Base-by-base conservation (phyloP, 805 yeast genomes). In the Starmerella floris region DNA sequence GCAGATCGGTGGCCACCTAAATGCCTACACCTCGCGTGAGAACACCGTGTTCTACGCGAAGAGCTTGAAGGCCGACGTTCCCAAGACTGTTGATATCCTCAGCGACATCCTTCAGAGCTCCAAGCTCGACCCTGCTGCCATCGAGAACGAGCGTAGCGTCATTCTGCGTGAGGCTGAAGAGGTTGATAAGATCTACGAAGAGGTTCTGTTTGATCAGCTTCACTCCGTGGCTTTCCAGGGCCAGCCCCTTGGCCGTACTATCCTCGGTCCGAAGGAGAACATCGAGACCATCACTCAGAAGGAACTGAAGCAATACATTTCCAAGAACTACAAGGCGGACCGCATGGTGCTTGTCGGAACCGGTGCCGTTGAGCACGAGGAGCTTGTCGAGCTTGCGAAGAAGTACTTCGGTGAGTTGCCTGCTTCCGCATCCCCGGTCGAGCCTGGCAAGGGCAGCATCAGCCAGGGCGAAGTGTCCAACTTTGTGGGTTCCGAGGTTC, bases 1-100 rank as follows among this genome's bases (percentile, higher is more conserved):
- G 63, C 81, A 91, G 66, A 74, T 87, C 56, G 99, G 99, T 3
- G 84, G 95, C 22, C 98, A 91, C 64, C 73, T 91, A 56, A 91
- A 93, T 60, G 98, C 98, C n/a, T 91, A 91, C 67, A 91, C 98
- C 2, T 84, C 95, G 19, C 75, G 99, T 57, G 99, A 91, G 59
- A 87, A 85, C 63, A 91, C 99, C 1, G 98, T 88, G 8, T 91
- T 87, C 62, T 91, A 85, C 62, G 94, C 97, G 38, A 85, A 84
- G 62, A 74, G 96, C 25, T 67, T 87, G 44, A 72, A 76, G 52
- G 70, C 70, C 27, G 95, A 93, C 57, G 77, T 93, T 35, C 82
- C 87, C 47, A 75, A 76, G 56, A 77, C 94, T 20, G 83, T 91
- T 23, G 94, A 85, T 57, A 83, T 91, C 34, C 66, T 91, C 43